Evolutionary conservation across 2,329 filamentous ascomycete genomes (phyloP).

Genomic region (Cytospora piceicola): DNA sequence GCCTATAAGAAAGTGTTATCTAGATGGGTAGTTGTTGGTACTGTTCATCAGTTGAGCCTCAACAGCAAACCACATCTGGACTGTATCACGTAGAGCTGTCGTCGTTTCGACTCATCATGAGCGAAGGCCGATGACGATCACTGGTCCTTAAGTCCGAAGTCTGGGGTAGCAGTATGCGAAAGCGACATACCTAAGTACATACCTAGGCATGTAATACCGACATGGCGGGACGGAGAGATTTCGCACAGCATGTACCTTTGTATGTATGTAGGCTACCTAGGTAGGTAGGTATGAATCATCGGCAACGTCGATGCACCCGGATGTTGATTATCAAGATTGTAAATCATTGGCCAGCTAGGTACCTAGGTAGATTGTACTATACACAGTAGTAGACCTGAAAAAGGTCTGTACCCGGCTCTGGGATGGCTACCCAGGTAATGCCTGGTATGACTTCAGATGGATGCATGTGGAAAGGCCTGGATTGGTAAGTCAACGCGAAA

Average conservation of each 20-base stretch:
- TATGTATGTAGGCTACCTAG: no score
- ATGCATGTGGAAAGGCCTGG: constrained; percentile 7
- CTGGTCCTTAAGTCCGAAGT: neutral
- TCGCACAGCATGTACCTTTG: constrained; percentile 2
- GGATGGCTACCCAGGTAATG: no score
- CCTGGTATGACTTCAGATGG: neutral
- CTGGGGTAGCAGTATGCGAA: constrained; percentile 12
- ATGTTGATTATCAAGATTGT: no score
- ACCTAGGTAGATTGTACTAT: no score
- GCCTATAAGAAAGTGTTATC: no score
- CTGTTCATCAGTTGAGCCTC: no score
- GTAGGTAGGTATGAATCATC: constrained; percentile 21
- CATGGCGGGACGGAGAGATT: constrained; percentile 8
- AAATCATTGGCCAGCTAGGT: no score
- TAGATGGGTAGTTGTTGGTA: no score
- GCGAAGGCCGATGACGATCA: neutral
- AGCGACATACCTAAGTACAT: no score
- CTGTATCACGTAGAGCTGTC: neutral
- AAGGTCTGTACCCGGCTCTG: neutral
- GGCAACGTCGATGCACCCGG: neutral
- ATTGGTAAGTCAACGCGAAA: constrained; percentile 21
- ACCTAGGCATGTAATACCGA: no score
- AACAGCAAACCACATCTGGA: neutral
- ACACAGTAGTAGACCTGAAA: no score
- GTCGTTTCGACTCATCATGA: constrained; percentile 19